Percentiles rank a stretch among this genome's conserved stretches.
Evolutionary conservation across 148 eudicot genomes (phyloP).

Genomic region (Persicaria tinctoria): DNA sequence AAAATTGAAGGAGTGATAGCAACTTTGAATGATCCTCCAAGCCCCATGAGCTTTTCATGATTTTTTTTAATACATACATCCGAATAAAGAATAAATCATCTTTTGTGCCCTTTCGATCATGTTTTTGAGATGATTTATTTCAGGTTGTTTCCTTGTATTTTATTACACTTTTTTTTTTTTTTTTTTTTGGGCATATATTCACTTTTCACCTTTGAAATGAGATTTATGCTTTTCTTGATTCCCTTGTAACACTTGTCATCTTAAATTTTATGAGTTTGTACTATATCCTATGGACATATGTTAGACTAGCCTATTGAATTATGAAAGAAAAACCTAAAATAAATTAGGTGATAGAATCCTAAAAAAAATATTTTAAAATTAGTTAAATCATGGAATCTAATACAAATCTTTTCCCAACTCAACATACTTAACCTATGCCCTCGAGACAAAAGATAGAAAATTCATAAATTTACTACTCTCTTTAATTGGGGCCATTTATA

Average conservation of each 20-base stretch:
- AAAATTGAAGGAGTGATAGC: constrained; percentile 4
- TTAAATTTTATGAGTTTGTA: too few species aligned
- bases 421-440: too few species aligned
- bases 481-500: too few species aligned
- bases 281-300: too few species aligned
- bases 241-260: not conserved
- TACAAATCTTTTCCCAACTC: too few species aligned
- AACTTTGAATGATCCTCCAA: not conserved
- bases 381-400: too few species aligned
- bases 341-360: too few species aligned
- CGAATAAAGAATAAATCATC: constrained; percentile 5
- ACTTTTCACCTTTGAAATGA: not conserved
- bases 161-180: not conserved
- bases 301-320: too few species aligned
- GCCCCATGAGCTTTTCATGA: not conserved
- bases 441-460: too few species aligned
- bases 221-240: not conserved
- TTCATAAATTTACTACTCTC: too few species aligned
- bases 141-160: not conserved
- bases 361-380: too few species aligned
- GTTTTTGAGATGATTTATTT: constrained; percentile 4
- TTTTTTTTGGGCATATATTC: not conserved
- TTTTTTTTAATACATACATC: not conserved
- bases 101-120: not conserved
- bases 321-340: too few species aligned